Base-by-base conservation (phyloP, 2,329 filamentous ascomycete genomes). In the Xylaria arbuscula region DNA sequence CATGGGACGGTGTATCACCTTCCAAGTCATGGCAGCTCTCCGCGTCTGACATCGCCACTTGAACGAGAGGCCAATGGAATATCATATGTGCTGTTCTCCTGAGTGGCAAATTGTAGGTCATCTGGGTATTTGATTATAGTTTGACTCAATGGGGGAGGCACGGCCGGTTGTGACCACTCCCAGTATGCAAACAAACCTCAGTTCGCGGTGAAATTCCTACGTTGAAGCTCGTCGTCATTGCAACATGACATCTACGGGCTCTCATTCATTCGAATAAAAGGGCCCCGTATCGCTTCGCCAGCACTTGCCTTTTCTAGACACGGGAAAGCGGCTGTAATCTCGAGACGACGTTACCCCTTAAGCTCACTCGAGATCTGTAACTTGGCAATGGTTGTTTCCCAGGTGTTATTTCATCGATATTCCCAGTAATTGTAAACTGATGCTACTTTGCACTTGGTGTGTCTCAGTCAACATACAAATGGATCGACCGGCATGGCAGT, bases 41-140 rank as follows among this genome's bases (percentile, higher is more conserved):
- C 62, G 53, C 47, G 53, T 62, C 62, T 65, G 60, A 68, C 57
- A 62, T 68, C 24, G 66, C 66, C 62, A 65, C 66, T 62, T 34
- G 1, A 13, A 62, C 36, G 24, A 19, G 55, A 38, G n/a, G 19
- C 36, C 28, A 61, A 56, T 61, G 34, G 34, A 36, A 53, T 24
- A 10, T 17, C 13, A 50, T 24, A 36, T 38, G n/a, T n/a, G 13
- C n/a, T 51, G 42, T 24, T 45, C 40, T 55, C 32, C 42, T 34
- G 15, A 19, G 53, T 55, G 32, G 56, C 42, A 64, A 47, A 53
- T 53, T 38, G 28, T 36, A 13, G 38, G 24, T 54, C 22, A 64
- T 64, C 47, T 59, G 2, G 36, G 22, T 51, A 8, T 67, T 19
- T 34, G 56, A 50, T 19, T 42, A 64, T 15, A 36, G 11, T 34